Base-by-base conservation (phyloP, 2,329 filamentous ascomycete species). In the Arthrobotrys iridis region DNA sequence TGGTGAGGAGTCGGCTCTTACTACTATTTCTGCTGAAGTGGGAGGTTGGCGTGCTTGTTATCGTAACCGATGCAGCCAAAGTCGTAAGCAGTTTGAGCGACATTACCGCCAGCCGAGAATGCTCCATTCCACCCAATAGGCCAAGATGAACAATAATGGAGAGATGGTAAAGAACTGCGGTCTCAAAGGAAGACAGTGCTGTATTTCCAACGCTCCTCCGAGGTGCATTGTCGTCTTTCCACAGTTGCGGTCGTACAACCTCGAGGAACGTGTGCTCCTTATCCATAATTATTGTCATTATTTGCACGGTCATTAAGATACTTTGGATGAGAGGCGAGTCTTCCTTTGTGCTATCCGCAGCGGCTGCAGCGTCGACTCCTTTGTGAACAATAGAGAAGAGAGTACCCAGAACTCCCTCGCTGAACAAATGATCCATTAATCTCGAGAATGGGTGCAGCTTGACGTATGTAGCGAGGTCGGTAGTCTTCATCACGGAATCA, bases 351-450 rank as follows among this genome's bases (percentile, higher is more conserved):
- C 50, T 30, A 2, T 55, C 50, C 8, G 92, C 88, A 78, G 88
- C 89, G 76, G 91, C 88, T 41, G 43, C 41, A 73, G 70, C 71
- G 5, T 86, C 85, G 13, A 90, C 84, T 78, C 94, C 88, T 81
- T 96, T 90, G 78, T 94, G 91, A 28, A 95, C 88, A 8, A 91
- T 88, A 67, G 88, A 86, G 82, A 97, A 94, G 1, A 99, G 83
- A 11, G 90, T 88, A 77, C 87, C 88, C 79, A 96, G 88, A 20
- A 97, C 92, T 77, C 91, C 92, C 80, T 96, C 92, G 80, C 96
- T 97, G 82, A 96, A 97, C 83, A 99, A 88, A 93, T 95, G 98
- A 81, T 99, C 95, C 91, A 98, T 97, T 13, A 96, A 90, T 72
- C 96, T 89, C 2, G 92, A 89, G 80, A 98, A 99, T 0, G 96